Conservation (phyloP, 768 basidiomycete genomes). For the Pleurotus tuoliensis region DNA sequence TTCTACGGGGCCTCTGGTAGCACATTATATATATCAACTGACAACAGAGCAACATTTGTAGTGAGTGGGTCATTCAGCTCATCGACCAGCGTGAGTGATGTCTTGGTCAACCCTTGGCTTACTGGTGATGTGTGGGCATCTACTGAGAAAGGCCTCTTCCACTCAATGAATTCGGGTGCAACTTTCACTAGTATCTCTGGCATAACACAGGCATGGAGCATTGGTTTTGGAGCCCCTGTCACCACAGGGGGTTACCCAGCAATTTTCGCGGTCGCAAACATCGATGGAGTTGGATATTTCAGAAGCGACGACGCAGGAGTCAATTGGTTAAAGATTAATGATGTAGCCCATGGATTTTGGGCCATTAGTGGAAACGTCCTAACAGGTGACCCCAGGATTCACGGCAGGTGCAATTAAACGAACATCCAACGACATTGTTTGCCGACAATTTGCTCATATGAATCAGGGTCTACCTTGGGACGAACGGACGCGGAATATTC, state of each 20-base stretch:
- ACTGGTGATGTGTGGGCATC: constrained; percentile 66
- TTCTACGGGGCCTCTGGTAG: constrained; percentile 60
- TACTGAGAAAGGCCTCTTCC: constrained; percentile 52
- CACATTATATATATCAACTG: constrained; percentile 56
- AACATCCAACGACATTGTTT: neutral
- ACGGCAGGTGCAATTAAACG: constrained; percentile 40
- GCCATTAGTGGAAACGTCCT: constrained; percentile 42
- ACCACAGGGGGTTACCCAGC: constrained; percentile 47
- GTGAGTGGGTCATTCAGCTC: constrained; percentile 39
- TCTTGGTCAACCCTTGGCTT: constrained; percentile 49
- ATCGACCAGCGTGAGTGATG: constrained; percentile 45
- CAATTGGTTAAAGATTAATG: constrained; percentile 58
- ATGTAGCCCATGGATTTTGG: constrained; percentile 54
- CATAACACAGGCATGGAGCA: constrained; percentile 49
- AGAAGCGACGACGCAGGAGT: constrained; percentile 52
- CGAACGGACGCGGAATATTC: constrained; percentile 57
- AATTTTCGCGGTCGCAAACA: constrained; percentile 51
- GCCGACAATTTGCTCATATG: neutral
- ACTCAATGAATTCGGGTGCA: constrained; percentile 48
- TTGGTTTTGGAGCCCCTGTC: constrained; percentile 53
- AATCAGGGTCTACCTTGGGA: constrained; percentile 53
- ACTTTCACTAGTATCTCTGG: constrained; percentile 45
- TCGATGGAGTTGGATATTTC: constrained; percentile 48
- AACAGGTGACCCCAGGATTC: constrained; percentile 48
- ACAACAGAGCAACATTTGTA: constrained; percentile 50